These are phyloP conservation scores for Phytopythium vexans DNA, from an alignment of 352 stramenopile species.

Conservation along the genomic window DNA sequence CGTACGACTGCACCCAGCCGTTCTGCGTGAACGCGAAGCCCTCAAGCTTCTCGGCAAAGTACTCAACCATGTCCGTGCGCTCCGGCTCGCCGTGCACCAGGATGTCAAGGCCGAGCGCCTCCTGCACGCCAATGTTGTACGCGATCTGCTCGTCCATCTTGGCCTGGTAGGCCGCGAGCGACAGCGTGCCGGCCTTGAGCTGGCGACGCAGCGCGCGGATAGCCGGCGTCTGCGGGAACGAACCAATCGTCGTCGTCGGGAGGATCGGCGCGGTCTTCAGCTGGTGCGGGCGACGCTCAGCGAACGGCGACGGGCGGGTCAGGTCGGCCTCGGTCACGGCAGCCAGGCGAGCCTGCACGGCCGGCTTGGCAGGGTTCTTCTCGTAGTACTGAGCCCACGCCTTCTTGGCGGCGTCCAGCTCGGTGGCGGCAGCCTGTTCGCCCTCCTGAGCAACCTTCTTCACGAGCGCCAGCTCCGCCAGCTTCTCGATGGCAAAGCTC, in stretches of 20 bases:
- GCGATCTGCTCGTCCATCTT: constrained; percentile 92
- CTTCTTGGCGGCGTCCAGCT: constrained; percentile 61
- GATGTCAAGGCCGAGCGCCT: constrained; percentile 91
- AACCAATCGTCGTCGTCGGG: constrained; percentile 93
- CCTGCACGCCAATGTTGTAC: constrained; percentile 90
- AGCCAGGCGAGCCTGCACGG: constrained; percentile 54
- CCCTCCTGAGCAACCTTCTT: constrained; percentile 67
- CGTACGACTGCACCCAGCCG: constrained; percentile 94
- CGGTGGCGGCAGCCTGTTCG: constrained; percentile 43
- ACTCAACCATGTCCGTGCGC: constrained; percentile 95
- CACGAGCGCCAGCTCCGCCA: constrained; percentile 82
- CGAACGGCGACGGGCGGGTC: constrained; percentile 76
- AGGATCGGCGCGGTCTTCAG: constrained; percentile 70
- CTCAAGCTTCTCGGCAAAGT: constrained; percentile 92
- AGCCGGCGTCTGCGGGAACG: constrained; percentile 91
- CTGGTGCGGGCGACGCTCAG: constrained; percentile 68
- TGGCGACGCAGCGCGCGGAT: constrained; percentile 80
- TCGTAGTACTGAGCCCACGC: constrained; percentile 72
- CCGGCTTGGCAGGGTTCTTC: constrained; percentile 75
- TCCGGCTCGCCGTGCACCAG: constrained; percentile 93
- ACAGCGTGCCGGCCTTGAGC: constrained; percentile 81
- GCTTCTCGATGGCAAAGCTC: constrained; percentile 90
- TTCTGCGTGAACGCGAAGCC: constrained; percentile 92
- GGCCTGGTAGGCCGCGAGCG: constrained; percentile 68
- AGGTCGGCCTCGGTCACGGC: constrained; percentile 76